These are phyloP conservation scores for Salix arbutifolia DNA, from an alignment of 345 rosid genomes.

Conservation along the genomic window DNA sequence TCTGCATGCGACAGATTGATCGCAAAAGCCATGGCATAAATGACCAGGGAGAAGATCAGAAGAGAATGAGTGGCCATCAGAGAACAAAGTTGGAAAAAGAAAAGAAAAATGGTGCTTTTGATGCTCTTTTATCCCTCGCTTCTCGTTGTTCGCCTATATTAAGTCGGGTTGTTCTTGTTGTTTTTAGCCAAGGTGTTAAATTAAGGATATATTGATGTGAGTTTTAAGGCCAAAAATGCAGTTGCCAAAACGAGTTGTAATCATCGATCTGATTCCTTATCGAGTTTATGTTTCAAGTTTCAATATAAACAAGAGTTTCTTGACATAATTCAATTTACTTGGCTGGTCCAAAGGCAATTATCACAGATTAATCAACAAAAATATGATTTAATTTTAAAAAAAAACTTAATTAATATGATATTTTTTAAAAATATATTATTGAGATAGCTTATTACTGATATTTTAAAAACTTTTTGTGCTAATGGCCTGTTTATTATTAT, in stretches of 20 bases:
- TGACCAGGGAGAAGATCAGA: slow-evolving; percentile 8
- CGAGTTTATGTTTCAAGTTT: too few species aligned
- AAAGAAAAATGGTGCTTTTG: not conserved
- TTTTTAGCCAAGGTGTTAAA: not conserved
- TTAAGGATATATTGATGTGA: not conserved
- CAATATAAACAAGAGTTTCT: too few species aligned
- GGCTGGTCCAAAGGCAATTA: too few species aligned
- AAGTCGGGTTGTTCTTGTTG: not conserved
- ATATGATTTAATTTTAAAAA: too few species aligned
- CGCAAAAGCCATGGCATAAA: not conserved
- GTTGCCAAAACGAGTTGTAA: not conserved
- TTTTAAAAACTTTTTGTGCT: not conserved
- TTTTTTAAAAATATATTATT: too few species aligned
- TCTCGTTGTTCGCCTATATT: not conserved
- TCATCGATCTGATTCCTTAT: too few species aligned
- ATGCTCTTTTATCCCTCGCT: not conserved
- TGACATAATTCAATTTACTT: too few species aligned
- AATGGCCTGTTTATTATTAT: not conserved
- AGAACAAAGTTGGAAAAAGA: not conserved
- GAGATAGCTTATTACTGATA: too few species aligned
- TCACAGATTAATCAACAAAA: too few species aligned
- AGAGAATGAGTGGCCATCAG: slow-evolving; percentile 10
- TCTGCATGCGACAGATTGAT: slow-evolving; percentile 13
- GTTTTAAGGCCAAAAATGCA: not conserved
- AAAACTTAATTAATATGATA: too few species aligned